These are phyloP conservation scores for Phytophthora pistaciae DNA, from an alignment of 352 stramenopile genomes.

Conservation along the genomic window DNA sequence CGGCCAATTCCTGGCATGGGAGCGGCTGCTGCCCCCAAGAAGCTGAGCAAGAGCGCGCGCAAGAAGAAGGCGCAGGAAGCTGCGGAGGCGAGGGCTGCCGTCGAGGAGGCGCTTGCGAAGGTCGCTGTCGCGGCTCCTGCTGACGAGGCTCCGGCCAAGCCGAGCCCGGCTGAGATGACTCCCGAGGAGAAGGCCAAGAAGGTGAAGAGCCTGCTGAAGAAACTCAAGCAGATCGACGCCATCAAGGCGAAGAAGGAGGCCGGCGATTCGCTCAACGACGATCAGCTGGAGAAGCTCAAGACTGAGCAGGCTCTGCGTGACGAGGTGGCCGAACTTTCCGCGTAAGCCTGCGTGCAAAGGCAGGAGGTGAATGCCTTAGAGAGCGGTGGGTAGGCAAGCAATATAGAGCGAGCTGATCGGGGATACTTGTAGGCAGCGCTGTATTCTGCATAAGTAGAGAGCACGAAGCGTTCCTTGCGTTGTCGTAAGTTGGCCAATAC, in stretches of 20 bases:
- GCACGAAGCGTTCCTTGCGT: constrained; percentile 1
- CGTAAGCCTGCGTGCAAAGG: constrained; percentile 24
- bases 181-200: constrained; percentile 89
- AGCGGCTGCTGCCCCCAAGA: constrained; percentile 57
- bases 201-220: constrained; percentile 84
- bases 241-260: constrained; percentile 82
- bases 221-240: constrained; percentile 89
- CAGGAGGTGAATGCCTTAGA: constrained; percentile 14
- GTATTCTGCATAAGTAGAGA: constrained; percentile 3
- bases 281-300: constrained; percentile 82
- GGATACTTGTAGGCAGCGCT: constrained; percentile 4
- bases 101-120: constrained; percentile 68
- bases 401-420: constrained; percentile 18
- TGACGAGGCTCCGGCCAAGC: constrained; percentile 29
- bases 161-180: constrained; percentile 50
- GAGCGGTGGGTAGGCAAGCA: background rate
- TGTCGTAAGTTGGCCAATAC: background rate
- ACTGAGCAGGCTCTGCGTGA: constrained; percentile 73
- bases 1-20: constrained; percentile 78
- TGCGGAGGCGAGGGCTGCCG: constrained; percentile 68
- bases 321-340: constrained; percentile 70
- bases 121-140: constrained; percentile 30
- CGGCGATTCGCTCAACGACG: constrained; percentile 82
- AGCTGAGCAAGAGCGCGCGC: constrained; percentile 79
- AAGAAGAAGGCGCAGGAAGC: constrained; percentile 90